Evolutionary conservation across 2,329 filamentous ascomycete genomes (phyloP), one percentile per base, ranked within the genome.

Genomic region (Aspergillus texensis): DNA sequence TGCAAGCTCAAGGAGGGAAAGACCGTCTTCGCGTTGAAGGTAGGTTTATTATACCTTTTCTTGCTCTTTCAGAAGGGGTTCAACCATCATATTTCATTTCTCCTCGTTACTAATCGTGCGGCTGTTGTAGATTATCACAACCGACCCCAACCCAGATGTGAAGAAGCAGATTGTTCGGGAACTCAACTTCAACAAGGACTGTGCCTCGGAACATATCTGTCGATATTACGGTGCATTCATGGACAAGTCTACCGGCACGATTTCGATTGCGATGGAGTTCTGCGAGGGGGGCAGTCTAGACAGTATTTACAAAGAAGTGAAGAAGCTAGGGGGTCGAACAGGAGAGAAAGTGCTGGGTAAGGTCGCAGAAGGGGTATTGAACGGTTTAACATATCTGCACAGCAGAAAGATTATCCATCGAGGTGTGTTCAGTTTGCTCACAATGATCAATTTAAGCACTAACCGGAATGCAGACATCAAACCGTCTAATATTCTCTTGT

Each of bases 231-330:
- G 95, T 67, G 94, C 94, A 46, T 99, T 98, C 77, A 92, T 96
- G 76, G 94, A 99, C 75, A 91, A 95, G 63, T 91, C 93, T n/a
- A 96, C 93, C 11, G 93, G 94, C 57, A 98, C 94, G 55, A 98
- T 99, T 70, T 97, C 93, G 55, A 99, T 99, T 74, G 94, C 93
- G 62, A 99, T 99, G 95, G 95, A 99, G 77, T 98, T 96, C 73
- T 99, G 95, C 76, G 95, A 98, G 79, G 95, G 95, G 62, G 95
- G 95, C 59, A 97, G 93, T 54, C 86, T 99, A 24, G 94, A 99
- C 81, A 95, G 92, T 75, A 95, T 99, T 68, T 99, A 99, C 83
- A 92, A 92, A 69, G 95, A 99, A 80, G 94, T 99, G 41, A 97
- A 97, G 82, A 93, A 95, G 71, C 87, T 98, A 2, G 94, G 94